phyloP scores from a whole-genome alignment of 192 early-diverging fungal species.

The Chytriomyces sp. region DNA sequence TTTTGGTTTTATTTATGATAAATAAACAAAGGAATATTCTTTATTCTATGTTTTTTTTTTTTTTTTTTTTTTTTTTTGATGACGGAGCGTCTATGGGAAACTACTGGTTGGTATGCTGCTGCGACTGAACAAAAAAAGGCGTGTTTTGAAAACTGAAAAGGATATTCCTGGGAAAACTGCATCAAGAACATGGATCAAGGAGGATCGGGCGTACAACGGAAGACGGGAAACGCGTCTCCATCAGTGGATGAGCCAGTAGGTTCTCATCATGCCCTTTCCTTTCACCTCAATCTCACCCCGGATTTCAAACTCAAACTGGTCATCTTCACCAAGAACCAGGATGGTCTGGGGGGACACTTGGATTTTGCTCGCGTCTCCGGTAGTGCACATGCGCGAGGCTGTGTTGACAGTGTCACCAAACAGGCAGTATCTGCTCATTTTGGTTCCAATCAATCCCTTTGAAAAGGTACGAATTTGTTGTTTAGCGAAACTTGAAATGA shows the following conservation, averaged over 20 bases:
- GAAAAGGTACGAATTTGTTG: not conserved
- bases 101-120: not conserved
- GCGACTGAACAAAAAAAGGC: not conserved
- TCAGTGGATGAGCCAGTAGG: slow-evolving; percentile 39
- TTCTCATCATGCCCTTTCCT: slow-evolving; percentile 47
- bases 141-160: not conserved
- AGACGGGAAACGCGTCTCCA: not conserved
- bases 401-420: slow-evolving; percentile 51
- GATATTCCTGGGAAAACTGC: not conserved
- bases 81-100: not conserved
- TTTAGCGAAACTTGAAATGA: not conserved
- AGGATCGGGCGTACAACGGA: not conserved
- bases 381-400: slow-evolving; percentile 44
- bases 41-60: too few species aligned
- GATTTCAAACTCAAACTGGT: slow-evolving; percentile 24
- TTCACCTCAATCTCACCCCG: slow-evolving; percentile 46
- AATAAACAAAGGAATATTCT: too few species aligned
- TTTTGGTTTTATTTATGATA: too few species aligned
- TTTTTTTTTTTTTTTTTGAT: too few species aligned
- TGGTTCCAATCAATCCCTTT: slow-evolving; percentile 45
- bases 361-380: slow-evolving; percentile 30
- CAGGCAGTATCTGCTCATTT: slow-evolving; percentile 50
- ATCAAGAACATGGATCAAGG: not conserved
- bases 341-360: slow-evolving; percentile 36
- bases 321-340: slow-evolving; percentile 19